Conservation (phyloP, 331 rosid species). For the Phaseolus coccineus region DNA sequence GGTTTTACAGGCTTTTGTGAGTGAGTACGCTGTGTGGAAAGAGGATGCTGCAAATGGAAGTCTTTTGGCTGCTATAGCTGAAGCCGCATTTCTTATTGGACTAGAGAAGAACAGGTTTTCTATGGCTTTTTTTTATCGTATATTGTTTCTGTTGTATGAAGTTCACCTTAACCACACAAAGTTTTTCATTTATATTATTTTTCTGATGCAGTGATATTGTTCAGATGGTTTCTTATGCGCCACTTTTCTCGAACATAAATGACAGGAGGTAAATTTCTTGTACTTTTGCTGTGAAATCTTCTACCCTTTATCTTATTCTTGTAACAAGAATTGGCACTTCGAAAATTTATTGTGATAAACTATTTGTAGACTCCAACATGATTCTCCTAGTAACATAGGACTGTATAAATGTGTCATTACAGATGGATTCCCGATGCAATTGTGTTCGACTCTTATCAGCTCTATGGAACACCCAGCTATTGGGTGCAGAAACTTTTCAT, state of each 20-base stretch:
- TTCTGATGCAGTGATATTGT: constrained; percentile 28
- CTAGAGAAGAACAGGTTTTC: constrained; percentile 12
- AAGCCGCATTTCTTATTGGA: constrained; percentile 17
- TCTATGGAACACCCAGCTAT: constrained; percentile 26
- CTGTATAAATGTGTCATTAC: background rate
- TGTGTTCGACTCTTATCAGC: background rate
- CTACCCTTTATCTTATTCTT: constrained; percentile 15
- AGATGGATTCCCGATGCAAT: constrained; percentile 30
- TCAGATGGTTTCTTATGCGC: constrained; percentile 19
- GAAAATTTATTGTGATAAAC: background rate
- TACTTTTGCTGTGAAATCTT: constrained; percentile 22
- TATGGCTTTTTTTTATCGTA: background rate
- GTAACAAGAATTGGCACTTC: constrained; percentile 10
- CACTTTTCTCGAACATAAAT: constrained; percentile 20
- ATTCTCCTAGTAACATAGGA: background rate
- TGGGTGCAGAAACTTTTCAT: constrained; percentile 24
- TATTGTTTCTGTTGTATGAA: background rate
- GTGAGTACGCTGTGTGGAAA: constrained; percentile 18
- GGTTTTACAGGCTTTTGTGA: constrained; percentile 24
- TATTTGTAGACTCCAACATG: background rate
- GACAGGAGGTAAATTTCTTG: background rate
- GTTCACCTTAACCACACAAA: background rate
- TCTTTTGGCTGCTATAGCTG: constrained; percentile 7
- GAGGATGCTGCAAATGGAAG: constrained; percentile 21
- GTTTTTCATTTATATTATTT: background rate